Evolutionary conservation across 2,329 filamentous ascomycete genomes (phyloP), one percentile per base, ranked within the genome.

Genomic region (Pezicula radicicola): DNA sequence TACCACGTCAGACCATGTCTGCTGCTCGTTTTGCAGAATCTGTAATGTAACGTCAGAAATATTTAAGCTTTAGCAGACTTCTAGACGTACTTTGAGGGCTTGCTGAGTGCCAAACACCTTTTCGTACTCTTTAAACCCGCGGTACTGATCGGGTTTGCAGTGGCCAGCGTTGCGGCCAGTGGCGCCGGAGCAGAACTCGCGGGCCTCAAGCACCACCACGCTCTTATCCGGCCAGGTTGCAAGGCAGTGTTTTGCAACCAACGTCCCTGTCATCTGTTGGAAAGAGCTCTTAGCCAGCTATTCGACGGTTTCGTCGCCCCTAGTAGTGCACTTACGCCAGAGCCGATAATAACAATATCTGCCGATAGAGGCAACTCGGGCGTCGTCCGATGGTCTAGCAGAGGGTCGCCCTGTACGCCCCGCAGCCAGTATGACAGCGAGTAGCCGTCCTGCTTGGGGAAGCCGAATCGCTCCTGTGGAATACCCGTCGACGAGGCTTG

Each of bases 161-260:
- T 74, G 72, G 2, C 72, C 71, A 9, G 72, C 75, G 52, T 78
- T 78, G 9, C 66, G 60, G 13, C 65, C 66, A 6, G 65, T 68
- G 5, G 66, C 66, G 19, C 66, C 66, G 18, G 63, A 65, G 39
- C 60, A 64, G 21, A 59, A 60, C 54, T 61, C 57, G 4, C 69
- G 61, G 4, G 71, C 71, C 58, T 73, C 71, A 7, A 73, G 61
- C 51, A 72, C 60, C 16, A 72, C 59, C 25, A 73, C 59, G 46
- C 39, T 48, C 30, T 28, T 61, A 60, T 6, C 62, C 65, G 16
- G 69, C 54, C 3, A 74, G 50, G 51, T 57, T 41, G 25, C 48
- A 49, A n/a, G 55, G 54, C n/a, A 51, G 49, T 37, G 53, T 30
- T 16, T 46, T 40, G 47, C 55, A 51, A 33, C 49, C 19, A 30